Conservation (phyloP, 768 basidiomycete genomes). For the Boletus vermiculosoides region DNA sequence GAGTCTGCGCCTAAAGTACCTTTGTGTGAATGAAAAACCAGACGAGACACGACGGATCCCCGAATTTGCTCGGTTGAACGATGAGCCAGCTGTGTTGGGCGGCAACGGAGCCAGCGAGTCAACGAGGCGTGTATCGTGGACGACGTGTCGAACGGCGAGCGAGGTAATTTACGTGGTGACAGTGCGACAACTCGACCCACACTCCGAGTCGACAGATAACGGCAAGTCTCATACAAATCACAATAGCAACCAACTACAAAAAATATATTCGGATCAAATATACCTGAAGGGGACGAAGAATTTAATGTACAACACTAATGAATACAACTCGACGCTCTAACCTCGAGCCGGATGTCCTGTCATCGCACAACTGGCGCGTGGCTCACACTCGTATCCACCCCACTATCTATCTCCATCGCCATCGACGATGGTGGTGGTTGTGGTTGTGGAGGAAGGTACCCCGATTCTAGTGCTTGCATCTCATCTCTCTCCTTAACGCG, state of each 20-base stretch:
- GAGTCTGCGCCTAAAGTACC: constrained; percentile 45
- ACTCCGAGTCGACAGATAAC: constrained; percentile 13
- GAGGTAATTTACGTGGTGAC: constrained; percentile 6
- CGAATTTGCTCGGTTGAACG: constrained; percentile 12
- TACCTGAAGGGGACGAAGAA: background rate
- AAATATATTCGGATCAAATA: background rate
- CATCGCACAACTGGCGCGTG: background rate
- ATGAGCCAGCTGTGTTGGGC: constrained; percentile 5
- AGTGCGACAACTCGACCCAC: constrained; percentile 3
- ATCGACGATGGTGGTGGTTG: constrained; percentile 2
- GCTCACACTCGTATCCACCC: constrained; percentile 2
- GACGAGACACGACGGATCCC: constrained; percentile 53
- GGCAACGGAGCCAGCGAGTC: background rate
- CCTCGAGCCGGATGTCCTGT: constrained; percentile 5
- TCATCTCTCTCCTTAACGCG: constrained; percentile 32
- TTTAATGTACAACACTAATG: constrained; percentile 1
- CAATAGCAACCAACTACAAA: constrained; percentile 19
- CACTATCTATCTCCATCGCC: constrained; percentile 1
- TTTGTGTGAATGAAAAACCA: constrained; percentile 36
- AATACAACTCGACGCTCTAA: background rate
- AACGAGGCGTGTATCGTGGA: constrained; percentile 7
- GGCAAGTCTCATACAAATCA: constrained; percentile 14
- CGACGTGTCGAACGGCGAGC: constrained; percentile 17
- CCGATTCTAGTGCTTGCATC: constrained; percentile 16
- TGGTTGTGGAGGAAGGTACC: constrained; percentile 14